Percentiles rank a stretch among this genome's conserved stretches.
Conservation (phyloP, 495 filamentous ascomycete species). For the Chaetomium fimeti region DNA sequence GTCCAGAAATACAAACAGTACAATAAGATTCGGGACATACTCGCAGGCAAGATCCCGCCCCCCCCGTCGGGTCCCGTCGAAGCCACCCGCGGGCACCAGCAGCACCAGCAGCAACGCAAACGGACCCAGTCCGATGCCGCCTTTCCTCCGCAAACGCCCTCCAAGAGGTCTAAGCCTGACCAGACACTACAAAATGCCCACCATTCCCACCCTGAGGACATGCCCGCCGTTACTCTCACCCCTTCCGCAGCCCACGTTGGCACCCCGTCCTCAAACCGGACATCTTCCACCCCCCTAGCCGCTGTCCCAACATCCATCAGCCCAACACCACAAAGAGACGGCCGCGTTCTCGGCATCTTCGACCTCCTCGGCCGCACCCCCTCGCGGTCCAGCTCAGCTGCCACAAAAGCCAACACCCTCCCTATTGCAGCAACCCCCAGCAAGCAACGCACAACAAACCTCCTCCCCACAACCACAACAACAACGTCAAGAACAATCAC, state of each 20-base stretch:
- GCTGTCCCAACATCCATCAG: slow-evolving; percentile 59
- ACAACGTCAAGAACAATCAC: background rate
- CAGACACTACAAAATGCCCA: slow-evolving; percentile 46
- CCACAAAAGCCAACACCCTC: slow-evolving; percentile 31
- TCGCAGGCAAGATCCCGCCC: slow-evolving; percentile 50
- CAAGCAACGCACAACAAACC: slow-evolving; percentile 28
- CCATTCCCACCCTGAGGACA: slow-evolving; percentile 2
- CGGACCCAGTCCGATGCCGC: slow-evolving; percentile 39
- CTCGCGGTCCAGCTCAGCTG: slow-evolving; percentile 16
- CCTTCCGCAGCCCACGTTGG: slow-evolving; percentile 48
- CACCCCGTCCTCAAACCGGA: slow-evolving; percentile 57
- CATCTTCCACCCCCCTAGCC: slow-evolving; percentile 56
- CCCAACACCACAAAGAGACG: slow-evolving; percentile 89
- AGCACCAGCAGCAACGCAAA: slow-evolving; percentile 31
- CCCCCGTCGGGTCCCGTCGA: slow-evolving; percentile 31
- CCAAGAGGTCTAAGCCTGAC: slow-evolving; percentile 37
- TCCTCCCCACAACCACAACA: background rate
- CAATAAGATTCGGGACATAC: slow-evolving; percentile 63
- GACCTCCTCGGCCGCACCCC: slow-evolving; percentile 69
- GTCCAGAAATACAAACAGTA: slow-evolving; percentile 93
- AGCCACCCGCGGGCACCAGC: slow-evolving; percentile 37
- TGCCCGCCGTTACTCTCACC: slow-evolving; percentile 32
- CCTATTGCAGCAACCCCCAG: slow-evolving; percentile 39
- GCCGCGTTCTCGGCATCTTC: slow-evolving; percentile 84
- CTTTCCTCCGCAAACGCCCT: slow-evolving; percentile 47